Evolutionary conservation across 78 protist species (phyloP).

Genomic region (Tieghemostelium lacteum): DNA sequence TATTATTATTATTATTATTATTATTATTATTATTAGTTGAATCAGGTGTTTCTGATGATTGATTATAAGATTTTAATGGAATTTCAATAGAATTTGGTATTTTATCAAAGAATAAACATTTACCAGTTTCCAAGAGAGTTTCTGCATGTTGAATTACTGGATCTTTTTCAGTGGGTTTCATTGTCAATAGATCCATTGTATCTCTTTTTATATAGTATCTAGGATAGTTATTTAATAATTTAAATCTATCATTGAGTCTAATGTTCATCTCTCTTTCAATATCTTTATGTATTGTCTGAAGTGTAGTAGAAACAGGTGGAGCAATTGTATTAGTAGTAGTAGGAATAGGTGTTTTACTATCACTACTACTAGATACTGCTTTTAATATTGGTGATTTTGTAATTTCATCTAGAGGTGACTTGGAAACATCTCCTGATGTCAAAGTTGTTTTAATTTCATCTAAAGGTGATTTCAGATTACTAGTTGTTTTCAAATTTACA

Average conservation of each 20-base stretch:
- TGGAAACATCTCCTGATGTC: too few relatives aligned
- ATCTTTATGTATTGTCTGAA: slow-evolving; percentile 23
- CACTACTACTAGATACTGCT: not conserved
- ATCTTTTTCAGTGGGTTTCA: slow-evolving; percentile 10
- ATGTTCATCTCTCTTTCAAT: slow-evolving; percentile 34
- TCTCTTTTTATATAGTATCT: slow-evolving; percentile 34
- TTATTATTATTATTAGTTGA: not conserved
- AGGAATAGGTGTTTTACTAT: not conserved
- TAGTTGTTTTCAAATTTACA: too few relatives aligned
- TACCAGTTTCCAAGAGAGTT: slow-evolving; percentile 40
- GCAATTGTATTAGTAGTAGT: not conserved
- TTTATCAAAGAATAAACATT: slow-evolving; percentile 43
- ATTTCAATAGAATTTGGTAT: slow-evolving; percentile 32
- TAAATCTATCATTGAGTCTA: slow-evolving; percentile 2
- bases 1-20: not conserved
- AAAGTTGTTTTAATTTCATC: too few relatives aligned
- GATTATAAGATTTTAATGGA: not conserved
- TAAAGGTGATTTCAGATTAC: too few relatives aligned
- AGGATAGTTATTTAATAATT: slow-evolving; percentile 5
- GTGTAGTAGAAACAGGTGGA: not conserved
- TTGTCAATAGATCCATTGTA: slow-evolving; percentile 39
- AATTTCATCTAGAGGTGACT: too few relatives aligned
- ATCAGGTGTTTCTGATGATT: not conserved
- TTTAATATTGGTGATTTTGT: not conserved
- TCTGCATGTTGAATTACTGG: slow-evolving; percentile 56